phyloP scores from a whole-genome alignment of 1,284 basidiomycete species.

The Ceratobasidium sp. region DNA sequence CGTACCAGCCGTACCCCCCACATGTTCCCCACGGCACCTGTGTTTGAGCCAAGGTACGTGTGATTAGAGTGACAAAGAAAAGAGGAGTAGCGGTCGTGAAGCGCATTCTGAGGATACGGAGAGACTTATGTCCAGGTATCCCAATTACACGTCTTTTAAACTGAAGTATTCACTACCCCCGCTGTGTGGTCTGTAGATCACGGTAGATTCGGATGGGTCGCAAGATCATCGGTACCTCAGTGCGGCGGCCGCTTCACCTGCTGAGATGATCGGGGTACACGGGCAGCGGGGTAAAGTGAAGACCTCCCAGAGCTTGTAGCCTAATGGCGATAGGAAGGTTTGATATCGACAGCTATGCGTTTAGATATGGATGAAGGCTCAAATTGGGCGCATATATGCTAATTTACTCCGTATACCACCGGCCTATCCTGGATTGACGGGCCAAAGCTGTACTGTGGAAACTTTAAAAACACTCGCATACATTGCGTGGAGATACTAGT shows the following conservation, averaged over 20 bases:
- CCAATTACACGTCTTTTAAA: not conserved
- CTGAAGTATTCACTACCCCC: no score
- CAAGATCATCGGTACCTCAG: not conserved
- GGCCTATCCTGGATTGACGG: no score
- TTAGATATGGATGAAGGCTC: no score
- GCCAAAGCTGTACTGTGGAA: no score
- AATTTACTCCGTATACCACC: no score
- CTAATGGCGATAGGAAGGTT: no score
- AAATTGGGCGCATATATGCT: no score
- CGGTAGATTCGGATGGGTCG: not conserved
- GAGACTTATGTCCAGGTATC: not conserved
- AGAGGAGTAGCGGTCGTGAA: not conserved
- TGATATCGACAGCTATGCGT: no score
- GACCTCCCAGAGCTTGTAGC: no score
- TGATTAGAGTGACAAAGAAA: not conserved
- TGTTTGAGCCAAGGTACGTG: not conserved
- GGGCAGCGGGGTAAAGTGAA: no score
- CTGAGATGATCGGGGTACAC: not conserved
- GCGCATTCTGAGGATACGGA: not conserved
- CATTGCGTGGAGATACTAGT: no score
- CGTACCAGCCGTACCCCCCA: not conserved
- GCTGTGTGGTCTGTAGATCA: not conserved
- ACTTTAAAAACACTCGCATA: no score
- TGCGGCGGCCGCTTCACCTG: not conserved
- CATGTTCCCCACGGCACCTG: not conserved